phyloP scores from a whole-genome alignment of 805 yeast genomes.

The Yarrowia sp. region DNA sequence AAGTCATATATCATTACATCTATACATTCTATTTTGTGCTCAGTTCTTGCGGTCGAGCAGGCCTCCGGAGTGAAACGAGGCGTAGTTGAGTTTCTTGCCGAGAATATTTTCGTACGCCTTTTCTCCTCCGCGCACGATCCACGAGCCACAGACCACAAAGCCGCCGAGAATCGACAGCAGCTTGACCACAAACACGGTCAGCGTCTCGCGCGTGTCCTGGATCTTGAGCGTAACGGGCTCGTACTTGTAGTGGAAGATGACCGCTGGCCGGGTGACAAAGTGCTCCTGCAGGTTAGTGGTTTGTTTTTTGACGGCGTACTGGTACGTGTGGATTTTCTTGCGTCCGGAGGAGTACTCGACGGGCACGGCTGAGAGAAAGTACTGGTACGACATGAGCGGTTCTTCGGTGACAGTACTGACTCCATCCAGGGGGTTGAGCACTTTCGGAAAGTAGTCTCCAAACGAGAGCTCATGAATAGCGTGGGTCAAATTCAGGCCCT shows the following conservation, averaged over 20 bases:
- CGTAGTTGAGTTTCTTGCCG: conserved; percentile 45
- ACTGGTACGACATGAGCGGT: conserved; percentile 57
- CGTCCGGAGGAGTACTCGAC: conserved; percentile 59
- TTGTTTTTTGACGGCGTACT: conserved; percentile 63
- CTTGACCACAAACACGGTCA: conserved; percentile 76
- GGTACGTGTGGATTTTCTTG: conserved; percentile 71
- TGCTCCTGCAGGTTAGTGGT: conserved; percentile 43
- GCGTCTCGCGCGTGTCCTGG: conserved; percentile 75
- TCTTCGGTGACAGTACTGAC: conserved; percentile 65
- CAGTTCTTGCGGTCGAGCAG: conserved; percentile 24
- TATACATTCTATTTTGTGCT: not conserved
- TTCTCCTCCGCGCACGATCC: conserved; percentile 49
- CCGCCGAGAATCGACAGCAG: conserved; percentile 87
- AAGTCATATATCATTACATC: not conserved
- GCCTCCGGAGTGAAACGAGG: conserved; percentile 1
- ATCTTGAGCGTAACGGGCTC: conserved; percentile 81
- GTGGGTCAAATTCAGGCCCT: conserved; percentile 77
- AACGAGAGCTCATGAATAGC: conserved; percentile 84
- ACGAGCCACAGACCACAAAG: conserved; percentile 69
- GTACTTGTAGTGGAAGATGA: conserved; percentile 82
- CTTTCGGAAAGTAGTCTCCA: conserved; percentile 86
- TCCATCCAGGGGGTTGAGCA: conserved; percentile 86
- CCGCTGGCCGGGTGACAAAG: conserved; percentile 65
- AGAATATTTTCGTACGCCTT: conserved; percentile 40
- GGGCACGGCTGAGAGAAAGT: conserved; percentile 82